A percentile compares a stretch with the other conserved stretches of the same genome.
These are phyloP conservation scores for Chamaenerion angustifolium DNA, from an alignment of 345 rosid species.

Conservation along the genomic window DNA sequence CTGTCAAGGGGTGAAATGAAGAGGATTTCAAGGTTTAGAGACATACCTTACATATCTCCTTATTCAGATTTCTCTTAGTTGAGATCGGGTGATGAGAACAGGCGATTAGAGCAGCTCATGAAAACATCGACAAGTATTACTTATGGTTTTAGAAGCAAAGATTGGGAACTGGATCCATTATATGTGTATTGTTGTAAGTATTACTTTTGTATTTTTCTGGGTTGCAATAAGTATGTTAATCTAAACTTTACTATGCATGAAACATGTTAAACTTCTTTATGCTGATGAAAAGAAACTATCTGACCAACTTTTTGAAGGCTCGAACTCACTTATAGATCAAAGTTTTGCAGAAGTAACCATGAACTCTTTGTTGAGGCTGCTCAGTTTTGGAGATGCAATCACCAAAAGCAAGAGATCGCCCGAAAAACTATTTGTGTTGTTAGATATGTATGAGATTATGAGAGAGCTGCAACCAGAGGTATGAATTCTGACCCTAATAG, in stretches of 20 bases:
- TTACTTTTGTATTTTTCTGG: neutral
- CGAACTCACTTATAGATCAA: slow-evolving; percentile 65
- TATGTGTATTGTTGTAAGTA: slow-evolving; percentile 80
- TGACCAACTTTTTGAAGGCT: slow-evolving; percentile 66
- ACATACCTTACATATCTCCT: too few relatives aligned
- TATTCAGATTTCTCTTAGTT: too few relatives aligned
- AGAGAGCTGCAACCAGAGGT: slow-evolving; percentile 91
- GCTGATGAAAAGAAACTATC: slow-evolving; percentile 80
- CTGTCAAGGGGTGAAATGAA: too few relatives aligned
- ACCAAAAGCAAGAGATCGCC: slow-evolving; percentile 99
- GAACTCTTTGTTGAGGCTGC: slow-evolving; percentile 61
- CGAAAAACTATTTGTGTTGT: slow-evolving; percentile 73
- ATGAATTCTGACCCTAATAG: slow-evolving; percentile 5
- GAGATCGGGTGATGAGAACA: too few relatives aligned
- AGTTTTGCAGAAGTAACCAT: slow-evolving; percentile 81
- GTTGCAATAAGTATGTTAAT: neutral
- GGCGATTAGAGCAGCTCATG: too few relatives aligned
- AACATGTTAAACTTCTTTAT: slow-evolving; percentile 79
- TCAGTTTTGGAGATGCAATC: slow-evolving; percentile 91
- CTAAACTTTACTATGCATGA: slow-evolving; percentile 3
- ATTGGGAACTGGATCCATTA: slow-evolving; percentile 95
- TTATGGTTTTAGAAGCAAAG: slow-evolving; percentile 92
- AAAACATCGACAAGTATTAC: too few relatives aligned
- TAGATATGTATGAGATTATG: slow-evolving; percentile 99
- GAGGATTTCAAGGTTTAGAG: too few relatives aligned